Percentiles rank a stretch among this genome's conserved stretches.
These are phyloP conservation scores for Coemansia sp. DNA, from an alignment of 192 early-diverging fungal species.

Conservation along the genomic window DNA sequence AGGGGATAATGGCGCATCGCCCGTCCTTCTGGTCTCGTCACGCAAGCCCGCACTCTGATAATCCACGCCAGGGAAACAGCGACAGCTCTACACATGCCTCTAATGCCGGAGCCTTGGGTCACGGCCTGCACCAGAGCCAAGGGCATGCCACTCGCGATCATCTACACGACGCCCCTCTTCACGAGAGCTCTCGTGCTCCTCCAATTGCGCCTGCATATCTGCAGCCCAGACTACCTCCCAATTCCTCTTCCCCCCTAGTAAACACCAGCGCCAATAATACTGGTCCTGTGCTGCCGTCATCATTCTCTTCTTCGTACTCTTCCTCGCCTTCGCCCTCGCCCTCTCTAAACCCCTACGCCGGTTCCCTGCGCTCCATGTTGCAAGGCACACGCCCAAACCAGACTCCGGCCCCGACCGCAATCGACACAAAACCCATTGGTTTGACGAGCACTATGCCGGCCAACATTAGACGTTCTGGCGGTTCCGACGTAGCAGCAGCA, in stretches of 20 bases:
- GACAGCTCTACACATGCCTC: background rate
- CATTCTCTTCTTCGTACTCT: slow-evolving; percentile 30
- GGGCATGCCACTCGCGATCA: background rate
- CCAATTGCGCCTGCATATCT: background rate
- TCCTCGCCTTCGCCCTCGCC: slow-evolving; percentile 48
- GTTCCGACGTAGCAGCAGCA: background rate
- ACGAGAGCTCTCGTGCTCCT: slow-evolving; percentile 5
- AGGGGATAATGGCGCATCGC: slow-evolving; percentile 38
- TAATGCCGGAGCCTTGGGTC: background rate
- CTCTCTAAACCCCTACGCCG: slow-evolving; percentile 40
- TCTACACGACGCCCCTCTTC: background rate
- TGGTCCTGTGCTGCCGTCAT: background rate
- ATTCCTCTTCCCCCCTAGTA: slow-evolving; percentile 15
- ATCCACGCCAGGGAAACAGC: slow-evolving; percentile 1
- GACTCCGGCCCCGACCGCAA: background rate
- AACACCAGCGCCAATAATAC: background rate
- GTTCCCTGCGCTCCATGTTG: slow-evolving; percentile 28
- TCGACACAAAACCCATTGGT: background rate
- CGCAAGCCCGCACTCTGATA: slow-evolving; percentile 13
- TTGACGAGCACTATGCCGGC: slow-evolving; percentile 21
- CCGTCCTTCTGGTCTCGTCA: slow-evolving; percentile 33
- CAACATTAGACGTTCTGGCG: slow-evolving; percentile 31
- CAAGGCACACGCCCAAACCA: background rate
- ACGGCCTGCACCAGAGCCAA: background rate
- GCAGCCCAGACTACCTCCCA: slow-evolving; percentile 31